phyloP scores from a whole-genome alignment of 176 grass and related monocot species.

The Avena eriantha region DNA sequence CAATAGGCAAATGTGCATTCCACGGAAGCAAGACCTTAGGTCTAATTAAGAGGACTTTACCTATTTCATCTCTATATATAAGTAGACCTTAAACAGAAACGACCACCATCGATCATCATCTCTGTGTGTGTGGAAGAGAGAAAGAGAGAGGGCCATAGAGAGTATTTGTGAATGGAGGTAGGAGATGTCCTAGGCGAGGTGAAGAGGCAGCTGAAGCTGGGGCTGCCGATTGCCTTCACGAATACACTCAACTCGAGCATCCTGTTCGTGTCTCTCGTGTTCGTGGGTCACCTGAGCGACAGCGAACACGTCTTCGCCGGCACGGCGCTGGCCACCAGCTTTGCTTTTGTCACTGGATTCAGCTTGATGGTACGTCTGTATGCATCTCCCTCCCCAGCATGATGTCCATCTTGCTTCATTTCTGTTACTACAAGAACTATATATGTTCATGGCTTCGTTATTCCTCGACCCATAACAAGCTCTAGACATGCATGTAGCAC shows the following conservation, averaged over 20 bases:
- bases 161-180: neutral
- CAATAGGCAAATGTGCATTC: too few species aligned
- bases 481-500: neutral
- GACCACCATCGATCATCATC: too few species aligned
- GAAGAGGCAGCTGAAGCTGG: conserved; percentile 46
- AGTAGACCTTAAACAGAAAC: too few species aligned
- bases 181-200: conserved; percentile 27
- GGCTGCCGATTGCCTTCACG: conserved; percentile 41
- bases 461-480: neutral
- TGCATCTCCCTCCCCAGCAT: neutral
- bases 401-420: neutral
- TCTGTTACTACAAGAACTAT: neutral
- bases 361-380: conserved; percentile 50
- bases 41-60: too few species aligned
- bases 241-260: conserved; percentile 32
- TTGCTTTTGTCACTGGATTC: conserved; percentile 54
- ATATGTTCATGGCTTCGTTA: neutral
- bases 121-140: too few species aligned
- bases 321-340: conserved; percentile 49
- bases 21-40: too few species aligned
- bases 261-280: conserved; percentile 52
- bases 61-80: too few species aligned
- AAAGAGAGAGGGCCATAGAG: neutral
- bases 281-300: conserved; percentile 52
- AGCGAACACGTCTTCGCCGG: conserved; percentile 46